Base-by-base conservation (phyloP, 2,329 filamentous ascomycete species). In the Aspergillus chevalieri region DNA sequence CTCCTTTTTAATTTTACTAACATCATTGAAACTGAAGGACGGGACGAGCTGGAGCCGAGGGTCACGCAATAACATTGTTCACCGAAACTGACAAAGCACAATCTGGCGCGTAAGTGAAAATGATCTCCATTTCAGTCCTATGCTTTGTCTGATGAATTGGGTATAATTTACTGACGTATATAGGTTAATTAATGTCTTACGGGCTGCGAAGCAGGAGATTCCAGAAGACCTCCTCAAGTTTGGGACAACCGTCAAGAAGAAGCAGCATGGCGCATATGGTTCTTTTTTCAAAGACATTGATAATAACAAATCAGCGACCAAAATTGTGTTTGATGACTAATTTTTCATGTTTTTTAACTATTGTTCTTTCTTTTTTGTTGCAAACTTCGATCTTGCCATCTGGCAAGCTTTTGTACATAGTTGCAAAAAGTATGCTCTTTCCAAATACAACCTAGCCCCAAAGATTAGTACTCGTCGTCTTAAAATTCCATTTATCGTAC, bases 241-340 rank as follows among this genome's bases (percentile, higher is more conserved):
- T 60, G 93, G 93, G 62, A 95, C 90, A 19, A 97, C 92, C 1
- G 93, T 98, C 47, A 98, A 97, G 83, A 96, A 95, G 83, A 97
- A 97, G 89, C 82, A 84, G 44, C 93, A 98, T 74, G 87, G 90
- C 64, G 87, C 88, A 44, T 98, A 97, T 66, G 93, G 93, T 50
- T 89, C 90, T 28, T 97, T 97, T 68, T 95, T 87, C 78, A 95
- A 93, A 73, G 89, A 96, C 61, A 84, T 88, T 7, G 87, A 89
- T 61, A 85, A 85, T 69, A 88, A 81, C 67, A 86, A 92, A 73
- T 85, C 87, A 70, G 85, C 88, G 24, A 93, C 86, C 50, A 96
- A 95, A 78, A 95, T 96, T 66, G 91, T 83, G 43, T 96, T 96
- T 74, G 89, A 95, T 64, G 70, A 75, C 55, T 74, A 64, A 46